Conservation (phyloP, 1,284 basidiomycete genomes). For the Melampsora americana region DNA sequence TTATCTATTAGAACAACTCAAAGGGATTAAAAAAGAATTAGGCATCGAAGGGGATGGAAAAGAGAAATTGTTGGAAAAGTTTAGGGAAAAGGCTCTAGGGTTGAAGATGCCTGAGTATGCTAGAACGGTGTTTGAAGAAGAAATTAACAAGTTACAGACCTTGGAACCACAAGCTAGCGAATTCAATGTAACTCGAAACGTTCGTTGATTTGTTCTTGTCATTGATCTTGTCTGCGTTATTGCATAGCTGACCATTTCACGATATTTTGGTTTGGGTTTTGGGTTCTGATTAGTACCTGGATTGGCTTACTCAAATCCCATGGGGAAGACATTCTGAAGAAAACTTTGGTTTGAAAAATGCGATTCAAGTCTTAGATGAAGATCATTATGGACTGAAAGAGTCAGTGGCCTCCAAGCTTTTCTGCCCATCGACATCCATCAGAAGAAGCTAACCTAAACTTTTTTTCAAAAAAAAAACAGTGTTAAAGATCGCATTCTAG, state of each 20-base stretch:
- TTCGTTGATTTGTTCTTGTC: constrained; percentile 2
- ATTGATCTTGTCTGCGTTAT: neutral
- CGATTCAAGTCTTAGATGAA: constrained; percentile 80
- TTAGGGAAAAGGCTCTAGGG: constrained; percentile 79
- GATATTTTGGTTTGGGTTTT: neutral
- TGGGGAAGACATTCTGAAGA: constrained; percentile 95
- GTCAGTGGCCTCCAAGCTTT: constrained; percentile 11
- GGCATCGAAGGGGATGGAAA: constrained; percentile 97
- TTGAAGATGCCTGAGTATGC: constrained; percentile 92
- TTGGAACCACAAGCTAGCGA: constrained; percentile 86
- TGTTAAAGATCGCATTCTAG: constrained; percentile 93
- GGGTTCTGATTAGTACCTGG: constrained; percentile 67
- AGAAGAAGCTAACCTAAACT: neutral
- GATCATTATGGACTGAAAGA: constrained; percentile 96
- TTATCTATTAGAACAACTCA: constrained; percentile 97
- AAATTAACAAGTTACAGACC: constrained; percentile 83
- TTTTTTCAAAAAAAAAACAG: constrained; percentile 11
- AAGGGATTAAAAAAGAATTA: constrained; percentile 97
- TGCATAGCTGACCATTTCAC: neutral
- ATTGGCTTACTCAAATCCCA: constrained; percentile 82
- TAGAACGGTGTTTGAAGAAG: constrained; percentile 93
- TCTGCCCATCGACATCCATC: neutral
- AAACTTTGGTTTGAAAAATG: constrained; percentile 85
- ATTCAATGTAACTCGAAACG: constrained; percentile 78
- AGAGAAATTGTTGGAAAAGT: constrained; percentile 94